Conservation (phyloP, 148 eudicot genomes). For the Camellia lanceoleosa region DNA sequence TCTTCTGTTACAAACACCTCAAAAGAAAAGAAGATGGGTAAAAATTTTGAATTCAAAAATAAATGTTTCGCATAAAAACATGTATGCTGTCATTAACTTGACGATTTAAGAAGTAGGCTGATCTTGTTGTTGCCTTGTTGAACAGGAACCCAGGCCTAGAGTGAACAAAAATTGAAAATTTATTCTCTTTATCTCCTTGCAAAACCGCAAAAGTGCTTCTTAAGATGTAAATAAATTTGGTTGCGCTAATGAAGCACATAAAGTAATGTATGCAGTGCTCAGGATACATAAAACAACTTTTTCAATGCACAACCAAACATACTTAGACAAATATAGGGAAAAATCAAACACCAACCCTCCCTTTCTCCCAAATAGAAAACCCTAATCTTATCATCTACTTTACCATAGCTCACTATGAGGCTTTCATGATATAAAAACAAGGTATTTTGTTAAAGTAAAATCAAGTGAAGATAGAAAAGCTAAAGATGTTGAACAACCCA, state of each 20-base stretch:
- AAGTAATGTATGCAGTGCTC: neutral
- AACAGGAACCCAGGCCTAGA: slow-evolving; percentile 90
- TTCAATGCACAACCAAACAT: neutral
- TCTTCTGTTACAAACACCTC: neutral
- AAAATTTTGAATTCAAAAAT: neutral
- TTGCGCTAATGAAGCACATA: neutral
- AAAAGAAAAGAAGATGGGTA: neutral
- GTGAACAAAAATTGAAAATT: slow-evolving; percentile 76
- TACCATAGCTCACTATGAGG: neutral
- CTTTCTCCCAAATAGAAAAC: neutral
- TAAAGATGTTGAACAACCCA: neutral
- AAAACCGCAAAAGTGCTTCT: slow-evolving; percentile 19
- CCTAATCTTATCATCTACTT: slow-evolving; percentile 5
- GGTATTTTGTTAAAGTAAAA: neutral
- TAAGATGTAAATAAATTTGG: neutral
- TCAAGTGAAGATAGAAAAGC: neutral
- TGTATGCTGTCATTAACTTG: slow-evolving; percentile 82
- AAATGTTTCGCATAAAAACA: slow-evolving; percentile 40
- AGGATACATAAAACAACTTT: neutral
- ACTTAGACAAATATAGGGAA: neutral
- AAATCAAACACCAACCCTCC: neutral
- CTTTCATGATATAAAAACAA: no score
- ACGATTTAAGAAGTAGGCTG: slow-evolving; percentile 65
- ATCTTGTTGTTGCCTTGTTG: slow-evolving; percentile 69
- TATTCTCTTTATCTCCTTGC: slow-evolving; percentile 71